Percentiles rank a stretch among this genome's conserved stretches.
Conservation (phyloP, 2,329 filamentous ascomycete genomes). For the Botrytis elliptica region DNA sequence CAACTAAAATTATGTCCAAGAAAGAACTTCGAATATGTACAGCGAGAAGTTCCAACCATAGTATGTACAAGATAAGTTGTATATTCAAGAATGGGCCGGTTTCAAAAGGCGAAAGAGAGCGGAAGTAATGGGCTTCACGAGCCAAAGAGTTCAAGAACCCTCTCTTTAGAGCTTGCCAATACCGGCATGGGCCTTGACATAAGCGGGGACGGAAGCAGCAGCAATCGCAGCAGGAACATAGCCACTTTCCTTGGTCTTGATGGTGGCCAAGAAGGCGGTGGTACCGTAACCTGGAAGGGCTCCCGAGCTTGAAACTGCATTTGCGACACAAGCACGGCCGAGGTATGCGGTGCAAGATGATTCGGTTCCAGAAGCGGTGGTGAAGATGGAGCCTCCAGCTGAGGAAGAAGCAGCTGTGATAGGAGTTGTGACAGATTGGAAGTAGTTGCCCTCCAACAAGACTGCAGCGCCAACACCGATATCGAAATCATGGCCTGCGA, state of each 20-base stretch:
- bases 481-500: slow-evolving; percentile 47
- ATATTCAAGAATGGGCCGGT: background rate
- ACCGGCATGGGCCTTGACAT: slow-evolving; percentile 15
- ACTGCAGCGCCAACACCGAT: slow-evolving; percentile 36
- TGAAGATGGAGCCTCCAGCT: slow-evolving; percentile 5
- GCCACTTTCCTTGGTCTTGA: background rate
- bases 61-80: background rate
- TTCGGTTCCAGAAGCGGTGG: slow-evolving; percentile 1
- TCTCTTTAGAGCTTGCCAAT: slow-evolving; percentile 10
- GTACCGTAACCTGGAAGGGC: background rate
- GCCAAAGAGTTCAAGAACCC: background rate
- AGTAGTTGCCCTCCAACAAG: slow-evolving; percentile 47
- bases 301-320: slow-evolving; percentile 21
- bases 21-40: background rate
- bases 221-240: background rate
- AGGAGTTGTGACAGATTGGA: slow-evolving; percentile 41
- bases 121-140: background rate
- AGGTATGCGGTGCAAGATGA: slow-evolving; percentile 20
- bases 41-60: background rate
- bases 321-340: slow-evolving; percentile 22
- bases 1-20: background rate
- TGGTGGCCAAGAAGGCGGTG: background rate
- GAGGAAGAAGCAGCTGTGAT: slow-evolving; percentile 14
- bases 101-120: background rate
- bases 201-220: slow-evolving; percentile 6